A percentile compares a stretch with the other conserved stretches of the same genome.
Conservation (phyloP, 1,139 yeast species). For the Lodderomyces jiufengensis region DNA sequence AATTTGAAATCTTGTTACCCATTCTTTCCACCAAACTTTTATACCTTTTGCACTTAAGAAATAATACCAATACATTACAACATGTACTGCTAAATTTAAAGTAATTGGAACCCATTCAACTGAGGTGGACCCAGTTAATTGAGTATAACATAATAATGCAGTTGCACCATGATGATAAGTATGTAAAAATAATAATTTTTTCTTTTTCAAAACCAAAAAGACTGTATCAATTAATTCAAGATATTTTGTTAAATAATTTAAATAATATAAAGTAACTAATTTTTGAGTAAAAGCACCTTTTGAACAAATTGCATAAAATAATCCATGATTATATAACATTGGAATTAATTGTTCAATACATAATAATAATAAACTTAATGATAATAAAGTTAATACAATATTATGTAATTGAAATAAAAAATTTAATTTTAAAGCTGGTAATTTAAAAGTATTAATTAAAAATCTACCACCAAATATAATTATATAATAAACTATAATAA, state of each 20-base stretch:
- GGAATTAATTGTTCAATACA: conserved; percentile 85
- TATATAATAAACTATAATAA: conserved; percentile 67
- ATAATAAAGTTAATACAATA: conserved; percentile 64
- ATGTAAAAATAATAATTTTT: conserved; percentile 86
- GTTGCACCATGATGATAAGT: conserved; percentile 99
- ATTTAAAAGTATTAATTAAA: conserved; percentile 43
- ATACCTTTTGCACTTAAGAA: conserved; percentile 91
- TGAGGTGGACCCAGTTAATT: conserved; percentile 83
- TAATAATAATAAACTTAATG: conserved; percentile 63
- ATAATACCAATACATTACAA: conserved; percentile 97
- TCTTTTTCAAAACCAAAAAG: conserved; percentile 86
- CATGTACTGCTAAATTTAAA: conserved; percentile 88
- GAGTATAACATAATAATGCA: conserved; percentile 91
- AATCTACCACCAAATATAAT: conserved; percentile 77
- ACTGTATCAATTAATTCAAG: conserved; percentile 88
- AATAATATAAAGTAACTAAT: conserved; percentile 76
- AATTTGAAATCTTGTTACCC: conserved; percentile 97
- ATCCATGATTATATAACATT: conserved; percentile 69
- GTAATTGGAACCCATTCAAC: conserved; percentile 95
- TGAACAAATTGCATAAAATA: conserved; percentile 83
- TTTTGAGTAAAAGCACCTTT: conserved; percentile 80
- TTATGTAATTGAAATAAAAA: conserved; percentile 67
- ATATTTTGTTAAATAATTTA: conserved; percentile 75
- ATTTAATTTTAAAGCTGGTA: conserved; percentile 70
- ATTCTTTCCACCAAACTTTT: conserved; percentile 99